These are phyloP conservation scores for Xylaria multiplex DNA, from an alignment of 2,329 filamentous ascomycete genomes.

Conservation along the genomic window DNA sequence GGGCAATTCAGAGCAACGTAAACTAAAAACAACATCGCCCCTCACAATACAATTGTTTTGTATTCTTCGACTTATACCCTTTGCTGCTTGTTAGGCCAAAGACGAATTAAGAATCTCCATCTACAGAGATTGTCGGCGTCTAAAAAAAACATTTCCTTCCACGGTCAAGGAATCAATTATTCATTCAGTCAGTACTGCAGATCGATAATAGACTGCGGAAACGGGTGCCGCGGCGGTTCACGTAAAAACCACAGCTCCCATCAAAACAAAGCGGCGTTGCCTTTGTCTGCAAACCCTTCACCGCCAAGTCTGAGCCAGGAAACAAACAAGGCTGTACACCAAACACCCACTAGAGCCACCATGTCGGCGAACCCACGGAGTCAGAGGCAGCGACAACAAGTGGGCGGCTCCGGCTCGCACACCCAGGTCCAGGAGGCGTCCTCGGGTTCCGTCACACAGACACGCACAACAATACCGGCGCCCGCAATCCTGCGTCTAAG, in stretches of 20 bases:
- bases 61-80: no score
- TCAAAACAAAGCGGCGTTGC: not conserved
- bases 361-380: slow-evolving; percentile 28
- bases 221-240: no score
- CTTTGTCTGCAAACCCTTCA: not conserved
- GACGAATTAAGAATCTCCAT: no score
- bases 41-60: not conserved
- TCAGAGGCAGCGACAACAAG: slow-evolving; percentile 24
- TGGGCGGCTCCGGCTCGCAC: slow-evolving; percentile 17
- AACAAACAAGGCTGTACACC: not conserved
- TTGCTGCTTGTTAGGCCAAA: no score
- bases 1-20: no score
- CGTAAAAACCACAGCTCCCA: not conserved
- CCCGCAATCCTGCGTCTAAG: slow-evolving; percentile 62
- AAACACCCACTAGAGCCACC: not conserved
- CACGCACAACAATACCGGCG: slow-evolving; percentile 33
- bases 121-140: no score
- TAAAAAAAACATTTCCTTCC: no score
- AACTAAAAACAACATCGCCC: slow-evolving; percentile 6
- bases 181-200: not conserved
- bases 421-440: slow-evolving; percentile 29
- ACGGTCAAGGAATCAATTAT: not conserved
- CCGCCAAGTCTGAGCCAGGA: no score
- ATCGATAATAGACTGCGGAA: no score
- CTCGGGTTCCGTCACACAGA: slow-evolving; percentile 44